Evolutionary conservation across 371 early-diverging fungal species (phyloP).

Genomic region (Syncephalastrum racemosum): DNA sequence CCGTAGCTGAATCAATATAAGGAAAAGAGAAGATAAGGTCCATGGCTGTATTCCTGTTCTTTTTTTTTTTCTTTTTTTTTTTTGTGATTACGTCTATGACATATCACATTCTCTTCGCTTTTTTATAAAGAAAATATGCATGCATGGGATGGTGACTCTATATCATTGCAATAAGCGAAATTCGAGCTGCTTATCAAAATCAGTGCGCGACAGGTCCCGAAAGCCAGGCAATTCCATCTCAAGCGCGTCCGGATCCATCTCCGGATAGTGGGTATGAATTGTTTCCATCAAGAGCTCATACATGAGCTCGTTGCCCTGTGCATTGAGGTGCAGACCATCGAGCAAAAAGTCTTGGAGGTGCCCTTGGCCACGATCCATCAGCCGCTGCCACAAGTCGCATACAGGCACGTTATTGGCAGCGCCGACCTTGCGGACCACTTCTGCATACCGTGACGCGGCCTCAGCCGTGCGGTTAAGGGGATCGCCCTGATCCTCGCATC

Average conservation of each 20-base stretch:
- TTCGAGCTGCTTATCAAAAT: constrained; percentile 21
- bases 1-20: too few relatives aligned
- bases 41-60: too few relatives aligned
- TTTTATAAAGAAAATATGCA: too few relatives aligned
- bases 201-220: constrained; percentile 17
- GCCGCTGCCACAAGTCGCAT: constrained; percentile 61
- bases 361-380: constrained; percentile 30
- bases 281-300: constrained; percentile 31
- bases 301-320: constrained; percentile 55
- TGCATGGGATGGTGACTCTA: too few relatives aligned
- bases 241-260: constrained; percentile 42
- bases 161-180: constrained; percentile 22
- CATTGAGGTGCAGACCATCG: constrained; percentile 72
- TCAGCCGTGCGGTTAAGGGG: constrained; percentile 48
- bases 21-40: too few relatives aligned
- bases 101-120: too few relatives aligned
- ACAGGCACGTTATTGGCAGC: constrained; percentile 39
- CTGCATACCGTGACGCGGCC: constrained; percentile 56
- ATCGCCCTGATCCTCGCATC: constrained; percentile 35
- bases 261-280: constrained; percentile 29
- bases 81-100: too few relatives aligned
- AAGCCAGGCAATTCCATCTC: constrained; percentile 32
- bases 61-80: too few relatives aligned
- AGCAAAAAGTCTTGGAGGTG: constrained; percentile 39
- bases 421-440: constrained; percentile 54